Percentiles rank a stretch among this genome's conserved stretches.
These are phyloP conservation scores for Simplicillium sp. DNA, from an alignment of 2,329 filamentous ascomycete genomes.

Conservation along the genomic window DNA sequence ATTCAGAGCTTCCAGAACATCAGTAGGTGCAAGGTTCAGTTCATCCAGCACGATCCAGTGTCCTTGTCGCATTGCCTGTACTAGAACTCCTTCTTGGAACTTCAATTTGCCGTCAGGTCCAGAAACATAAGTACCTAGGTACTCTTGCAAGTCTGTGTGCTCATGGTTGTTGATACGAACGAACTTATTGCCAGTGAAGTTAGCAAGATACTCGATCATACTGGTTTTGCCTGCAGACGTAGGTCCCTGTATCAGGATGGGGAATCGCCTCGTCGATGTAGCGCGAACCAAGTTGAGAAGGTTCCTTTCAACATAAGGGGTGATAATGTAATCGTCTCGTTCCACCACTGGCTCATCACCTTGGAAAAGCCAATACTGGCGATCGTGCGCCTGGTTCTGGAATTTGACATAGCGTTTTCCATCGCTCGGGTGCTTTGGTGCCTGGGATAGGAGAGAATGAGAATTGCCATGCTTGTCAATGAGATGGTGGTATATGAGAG, in stretches of 20 bases:
- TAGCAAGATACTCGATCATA: conserved; percentile 98
- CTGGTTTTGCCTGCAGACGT: conserved; percentile 98
- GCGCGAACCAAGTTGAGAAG: conserved; percentile 90
- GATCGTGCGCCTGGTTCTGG: conserved; percentile 49
- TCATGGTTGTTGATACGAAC: conserved; percentile 99
- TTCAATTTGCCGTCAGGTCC: conserved; percentile 72
- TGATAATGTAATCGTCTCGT: conserved; percentile 89
- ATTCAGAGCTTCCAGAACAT: conserved; percentile 94
- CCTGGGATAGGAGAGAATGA: conserved; percentile 66
- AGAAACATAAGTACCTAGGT: conserved; percentile 89
- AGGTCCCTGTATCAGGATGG: conserved; percentile 89
- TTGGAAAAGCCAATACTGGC: conserved; percentile 84
- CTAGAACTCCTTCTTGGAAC: conserved; percentile 90
- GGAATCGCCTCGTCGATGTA: conserved; percentile 83
- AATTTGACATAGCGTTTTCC: conserved; percentile 74
- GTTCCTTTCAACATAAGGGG: conserved; percentile 89
- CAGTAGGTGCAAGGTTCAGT: conserved; percentile 90
- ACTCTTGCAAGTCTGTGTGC: conserved; percentile 96
- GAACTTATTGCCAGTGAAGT: conserved; percentile 91
- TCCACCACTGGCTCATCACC: conserved; percentile 56
- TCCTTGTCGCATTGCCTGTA: conserved; percentile 83
- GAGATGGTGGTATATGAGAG: conserved; percentile 72
- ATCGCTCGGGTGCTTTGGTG: conserved; percentile 68
- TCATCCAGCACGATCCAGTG: conserved; percentile 99
- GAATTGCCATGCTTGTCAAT: conserved; percentile 59